Conservation (phyloP, 2,329 filamentous ascomycete genomes). For the Pseudopyricularia javanii region DNA sequence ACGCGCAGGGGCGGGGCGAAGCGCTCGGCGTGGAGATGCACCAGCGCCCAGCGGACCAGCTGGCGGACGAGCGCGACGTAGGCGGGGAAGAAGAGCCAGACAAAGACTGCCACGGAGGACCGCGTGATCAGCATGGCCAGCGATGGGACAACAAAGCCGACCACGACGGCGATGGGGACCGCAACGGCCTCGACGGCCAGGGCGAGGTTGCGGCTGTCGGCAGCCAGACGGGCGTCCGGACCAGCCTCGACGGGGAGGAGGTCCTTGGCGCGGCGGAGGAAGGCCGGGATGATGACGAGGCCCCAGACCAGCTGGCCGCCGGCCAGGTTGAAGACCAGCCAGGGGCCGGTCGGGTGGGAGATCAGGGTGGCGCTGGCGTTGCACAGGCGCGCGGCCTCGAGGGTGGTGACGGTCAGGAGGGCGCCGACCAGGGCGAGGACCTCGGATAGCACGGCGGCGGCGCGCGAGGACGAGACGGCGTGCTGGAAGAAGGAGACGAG, state of each 20-base stretch:
- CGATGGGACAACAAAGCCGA: slow-evolving; percentile 35
- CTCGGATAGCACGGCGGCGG: slow-evolving; percentile 25
- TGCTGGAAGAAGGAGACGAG: slow-evolving; percentile 35
- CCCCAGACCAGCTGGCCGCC: slow-evolving; percentile 40
- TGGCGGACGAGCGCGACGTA: slow-evolving; percentile 32
- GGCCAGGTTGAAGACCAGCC: slow-evolving; percentile 34
- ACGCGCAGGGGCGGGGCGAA: slow-evolving; percentile 24
- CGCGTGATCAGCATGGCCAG: slow-evolving; percentile 30
- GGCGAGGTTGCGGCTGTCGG: slow-evolving; percentile 22
- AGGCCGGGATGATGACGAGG: slow-evolving; percentile 36
- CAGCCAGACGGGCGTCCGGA: slow-evolving; percentile 6
- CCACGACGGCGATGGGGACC: slow-evolving; percentile 33
- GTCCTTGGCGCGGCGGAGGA: slow-evolving; percentile 27
- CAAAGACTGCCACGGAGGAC: slow-evolving; percentile 20
- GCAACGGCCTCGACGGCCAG: slow-evolving; percentile 42
- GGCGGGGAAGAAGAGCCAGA: slow-evolving; percentile 41
- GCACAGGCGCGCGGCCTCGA: slow-evolving; percentile 33
- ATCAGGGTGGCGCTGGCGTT: slow-evolving; percentile 18
- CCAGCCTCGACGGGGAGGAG: slow-evolving; percentile 16
- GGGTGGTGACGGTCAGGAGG: slow-evolving; percentile 33
- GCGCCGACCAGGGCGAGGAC: slow-evolving; percentile 31
- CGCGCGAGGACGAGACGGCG: slow-evolving; percentile 27
- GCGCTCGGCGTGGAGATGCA: not conserved
- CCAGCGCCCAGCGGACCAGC: slow-evolving; percentile 15
- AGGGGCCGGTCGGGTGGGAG: slow-evolving; percentile 20